These are phyloP conservation scores for Rhizoctonia solani DNA, from an alignment of 1,284 basidiomycete species.

Conservation along the genomic window DNA sequence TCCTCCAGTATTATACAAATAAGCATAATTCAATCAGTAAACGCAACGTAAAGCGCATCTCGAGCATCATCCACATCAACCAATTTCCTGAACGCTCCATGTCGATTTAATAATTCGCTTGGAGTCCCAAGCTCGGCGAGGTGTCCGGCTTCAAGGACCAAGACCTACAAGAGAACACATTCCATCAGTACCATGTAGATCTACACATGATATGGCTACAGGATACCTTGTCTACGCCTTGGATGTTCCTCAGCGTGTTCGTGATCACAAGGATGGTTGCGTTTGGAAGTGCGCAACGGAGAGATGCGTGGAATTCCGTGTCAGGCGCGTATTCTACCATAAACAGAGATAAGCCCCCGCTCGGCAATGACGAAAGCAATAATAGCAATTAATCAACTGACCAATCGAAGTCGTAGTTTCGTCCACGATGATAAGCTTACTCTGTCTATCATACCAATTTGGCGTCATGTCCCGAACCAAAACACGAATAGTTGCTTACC, in stretches of 20 bases:
- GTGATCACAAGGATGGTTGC: background rate
- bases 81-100: background rate
- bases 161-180: too few species aligned
- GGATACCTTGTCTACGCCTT: background rate
- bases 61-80: background rate
- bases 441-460: background rate
- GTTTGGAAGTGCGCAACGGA: background rate
- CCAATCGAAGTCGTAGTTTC: slow-evolving; percentile 39
- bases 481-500: background rate
- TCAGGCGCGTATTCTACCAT: background rate
- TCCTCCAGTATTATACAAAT: too few species aligned
- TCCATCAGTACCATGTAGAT: too few species aligned
- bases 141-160: too few species aligned
- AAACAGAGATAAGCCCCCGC: background rate
- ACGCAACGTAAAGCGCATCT: background rate
- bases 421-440: slow-evolving; percentile 32
- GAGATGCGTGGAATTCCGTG: background rate
- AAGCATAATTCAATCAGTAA: background rate
- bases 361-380: background rate
- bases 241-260: background rate
- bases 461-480: background rate
- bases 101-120: too few species aligned
- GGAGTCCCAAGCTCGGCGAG: background rate
- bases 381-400: background rate
- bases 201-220: too few species aligned